Evolutionary conservation across 169 alveolate species (phyloP).

Genomic region (Pseudocohnilembus persalinus): DNA sequence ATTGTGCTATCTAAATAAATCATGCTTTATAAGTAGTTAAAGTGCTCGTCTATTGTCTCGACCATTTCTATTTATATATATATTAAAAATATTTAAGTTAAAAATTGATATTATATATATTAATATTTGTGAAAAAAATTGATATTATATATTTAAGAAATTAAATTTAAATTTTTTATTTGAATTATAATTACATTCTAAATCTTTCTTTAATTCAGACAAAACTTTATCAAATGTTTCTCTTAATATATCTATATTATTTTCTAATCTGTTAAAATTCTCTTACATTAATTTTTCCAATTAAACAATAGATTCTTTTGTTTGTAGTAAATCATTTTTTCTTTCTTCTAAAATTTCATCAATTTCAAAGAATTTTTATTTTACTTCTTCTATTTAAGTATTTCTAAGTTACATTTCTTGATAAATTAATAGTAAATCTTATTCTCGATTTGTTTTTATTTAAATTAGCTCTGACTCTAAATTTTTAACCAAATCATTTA

Average conservation of each 20-base stretch:
- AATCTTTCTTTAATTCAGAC: background rate
- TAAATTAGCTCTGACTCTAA: slow-evolving; percentile 8
- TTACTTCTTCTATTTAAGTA: background rate
- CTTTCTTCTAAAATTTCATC: background rate
- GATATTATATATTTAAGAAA: background rate
- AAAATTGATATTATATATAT: background rate
- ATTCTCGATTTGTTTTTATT: slow-evolving; percentile 11
- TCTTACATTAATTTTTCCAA: background rate
- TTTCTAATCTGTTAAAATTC: background rate
- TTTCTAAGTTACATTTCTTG: slow-evolving; percentile 5
- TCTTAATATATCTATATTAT: background rate
- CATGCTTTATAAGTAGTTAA: background rate
- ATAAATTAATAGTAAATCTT: background rate
- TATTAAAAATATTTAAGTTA: background rate
- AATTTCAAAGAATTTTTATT: background rate
- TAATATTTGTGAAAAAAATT: background rate
- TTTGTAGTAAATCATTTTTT: background rate
- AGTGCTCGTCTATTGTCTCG: background rate
- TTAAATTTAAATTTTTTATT: background rate
- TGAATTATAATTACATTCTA: background rate
- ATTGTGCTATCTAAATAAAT: background rate
- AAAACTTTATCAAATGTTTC: slow-evolving; percentile 5
- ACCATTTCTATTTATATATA: background rate
- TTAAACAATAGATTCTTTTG: background rate
- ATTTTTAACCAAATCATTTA: slow-evolving; percentile 3